These are phyloP conservation scores for Malus hybrid DNA, from an alignment of 331 rosid species.

Conservation along the genomic window DNA sequence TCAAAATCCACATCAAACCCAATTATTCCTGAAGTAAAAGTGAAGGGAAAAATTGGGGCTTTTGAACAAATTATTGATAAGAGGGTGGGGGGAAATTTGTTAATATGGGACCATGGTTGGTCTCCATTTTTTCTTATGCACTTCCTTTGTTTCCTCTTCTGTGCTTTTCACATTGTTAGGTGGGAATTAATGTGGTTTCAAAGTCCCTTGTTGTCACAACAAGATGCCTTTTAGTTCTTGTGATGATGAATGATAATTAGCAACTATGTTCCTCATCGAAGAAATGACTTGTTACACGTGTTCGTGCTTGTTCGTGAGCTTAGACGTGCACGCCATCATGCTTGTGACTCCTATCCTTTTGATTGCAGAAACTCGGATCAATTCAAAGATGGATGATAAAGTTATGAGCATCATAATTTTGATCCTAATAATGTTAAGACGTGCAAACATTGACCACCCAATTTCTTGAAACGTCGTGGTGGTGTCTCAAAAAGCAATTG, in stretches of 20 bases:
- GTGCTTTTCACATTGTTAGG: neutral
- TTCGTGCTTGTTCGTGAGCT: neutral
- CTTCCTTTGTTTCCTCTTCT: neutral
- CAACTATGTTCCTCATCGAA: neutral
- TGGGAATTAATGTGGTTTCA: neutral
- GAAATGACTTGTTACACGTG: neutral
- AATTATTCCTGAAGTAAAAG: neutral
- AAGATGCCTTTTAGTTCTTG: neutral
- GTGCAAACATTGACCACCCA: neutral
- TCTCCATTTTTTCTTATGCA: neutral
- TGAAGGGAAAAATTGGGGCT: neutral
- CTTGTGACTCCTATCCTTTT: neutral
- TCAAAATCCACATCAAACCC: neutral
- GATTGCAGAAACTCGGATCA: neutral
- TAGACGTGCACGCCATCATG: conserved; percentile 12
- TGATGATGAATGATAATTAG: neutral
- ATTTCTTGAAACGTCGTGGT: conserved; percentile 1
- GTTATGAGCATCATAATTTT: neutral
- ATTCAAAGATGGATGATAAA: neutral
- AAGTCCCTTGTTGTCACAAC: neutral
- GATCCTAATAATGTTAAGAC: neutral
- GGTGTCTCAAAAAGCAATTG: neutral
- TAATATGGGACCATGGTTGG: neutral
- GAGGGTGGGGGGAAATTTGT: neutral
- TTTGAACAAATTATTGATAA: neutral